Evolutionary conservation across 768 basidiomycete genomes (phyloP), one percentile per base, ranked within the genome.

Genomic region (Sporobolomyces pararoseus): DNA sequence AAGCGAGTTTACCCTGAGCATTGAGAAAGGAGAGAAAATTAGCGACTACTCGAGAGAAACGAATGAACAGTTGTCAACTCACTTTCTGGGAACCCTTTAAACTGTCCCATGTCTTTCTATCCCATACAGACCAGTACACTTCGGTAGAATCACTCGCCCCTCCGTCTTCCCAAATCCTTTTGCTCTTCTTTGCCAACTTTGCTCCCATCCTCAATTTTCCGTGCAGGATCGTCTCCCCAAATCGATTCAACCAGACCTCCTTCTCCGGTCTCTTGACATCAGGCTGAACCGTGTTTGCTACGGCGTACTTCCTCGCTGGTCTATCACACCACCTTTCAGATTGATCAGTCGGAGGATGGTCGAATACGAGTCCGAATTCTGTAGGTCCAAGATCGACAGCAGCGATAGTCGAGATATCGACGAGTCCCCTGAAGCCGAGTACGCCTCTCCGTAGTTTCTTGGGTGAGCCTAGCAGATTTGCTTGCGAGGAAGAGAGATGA

Each of bases 341-440:
- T 77, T 90, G 87, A 75, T 91, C 91, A 59, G 84, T 82, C 9
- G 91, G 92, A 21, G 90, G 88, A 51, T 82, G 86, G 79, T 92
- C 91, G 44, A 98, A 81, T 79, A 87, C 93, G 17, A 95, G 76
- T 69, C 94, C 87, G 59, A 97, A 85, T 74, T 93, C 94, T 93
- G 78, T 14, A 1, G 14, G 29, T 1, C 91, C 91, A 2, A 79
- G 70, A 71, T 84, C 95, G 42, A 89, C 88, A 0, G 86, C 89
- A 6, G 87, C 88, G 7, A 96, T 82, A 71, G 95, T 91, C 12
- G 87, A 84, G 21, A 98, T 82, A 75, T 94, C 91, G 60, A 95
- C 82, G 21, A 92, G 85, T 89, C 95, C 79, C 87, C 91, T 79
- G 85, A 93, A 55, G 84, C 84, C 85, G 94, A 87, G 17, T 87